A percentile compares a stretch with the other conserved stretches of the same genome.
Conservation (phyloP, 345 rosid species). For the Triadica sebifera region DNA sequence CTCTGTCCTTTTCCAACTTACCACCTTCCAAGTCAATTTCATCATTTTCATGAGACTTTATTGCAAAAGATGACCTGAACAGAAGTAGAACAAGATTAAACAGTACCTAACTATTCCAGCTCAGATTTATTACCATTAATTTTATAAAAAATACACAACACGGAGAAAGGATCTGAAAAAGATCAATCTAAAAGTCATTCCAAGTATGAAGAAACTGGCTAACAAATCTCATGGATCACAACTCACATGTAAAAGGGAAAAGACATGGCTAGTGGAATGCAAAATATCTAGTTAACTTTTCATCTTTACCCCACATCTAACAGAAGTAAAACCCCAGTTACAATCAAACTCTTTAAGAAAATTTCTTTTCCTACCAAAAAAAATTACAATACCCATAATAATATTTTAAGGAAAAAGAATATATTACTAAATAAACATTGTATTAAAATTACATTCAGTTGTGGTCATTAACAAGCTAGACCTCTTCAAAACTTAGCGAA, state of each 20-base stretch:
- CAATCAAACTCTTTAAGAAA: no score
- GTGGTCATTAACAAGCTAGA: neutral
- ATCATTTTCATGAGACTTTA: conserved; percentile 58
- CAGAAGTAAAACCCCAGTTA: neutral
- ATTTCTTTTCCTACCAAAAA: neutral
- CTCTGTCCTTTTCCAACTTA: conserved; percentile 54
- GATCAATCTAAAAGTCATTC: neutral
- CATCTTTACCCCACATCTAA: neutral
- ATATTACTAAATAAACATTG: neutral
- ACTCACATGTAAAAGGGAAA: neutral
- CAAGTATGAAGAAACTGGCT: neutral
- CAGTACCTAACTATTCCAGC: neutral
- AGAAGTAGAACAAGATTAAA: conserved; percentile 16
- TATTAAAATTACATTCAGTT: neutral
- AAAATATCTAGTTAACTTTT: neutral
- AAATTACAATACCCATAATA: neutral
- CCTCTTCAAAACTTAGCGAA: neutral
- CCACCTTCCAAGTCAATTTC: conserved; percentile 85
- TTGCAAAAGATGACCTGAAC: conserved; percentile 46
- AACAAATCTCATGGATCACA: neutral
- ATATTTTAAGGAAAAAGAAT: neutral
- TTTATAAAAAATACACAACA: neutral
- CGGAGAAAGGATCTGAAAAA: neutral
- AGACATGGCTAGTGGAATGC: neutral
- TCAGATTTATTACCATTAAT: neutral